These are phyloP conservation scores for Thielaviopsis musarum DNA, from an alignment of 2,329 filamentous ascomycete genomes.

Conservation along the genomic window DNA sequence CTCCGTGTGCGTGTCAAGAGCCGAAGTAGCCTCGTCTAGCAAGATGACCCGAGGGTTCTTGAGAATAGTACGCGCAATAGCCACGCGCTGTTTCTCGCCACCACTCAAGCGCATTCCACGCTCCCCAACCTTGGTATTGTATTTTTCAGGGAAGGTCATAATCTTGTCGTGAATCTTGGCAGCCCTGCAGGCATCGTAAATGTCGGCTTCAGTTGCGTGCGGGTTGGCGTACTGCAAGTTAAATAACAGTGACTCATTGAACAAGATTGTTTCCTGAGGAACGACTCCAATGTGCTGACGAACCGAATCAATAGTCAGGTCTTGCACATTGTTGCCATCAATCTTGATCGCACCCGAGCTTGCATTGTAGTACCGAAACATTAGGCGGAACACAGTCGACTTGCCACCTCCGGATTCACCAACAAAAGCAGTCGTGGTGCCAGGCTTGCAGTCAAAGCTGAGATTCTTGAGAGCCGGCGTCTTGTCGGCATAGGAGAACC, in stretches of 20 bases:
- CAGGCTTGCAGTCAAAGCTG: slow-evolving; percentile 70
- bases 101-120: slow-evolving; percentile 74
- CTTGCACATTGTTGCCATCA: slow-evolving; percentile 69
- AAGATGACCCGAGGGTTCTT: slow-evolving; percentile 87
- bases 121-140: slow-evolving; percentile 81
- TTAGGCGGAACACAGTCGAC: slow-evolving; percentile 84
- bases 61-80: slow-evolving; percentile 81
- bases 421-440: slow-evolving; percentile 88
- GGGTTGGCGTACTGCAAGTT: slow-evolving; percentile 84
- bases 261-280: slow-evolving; percentile 87
- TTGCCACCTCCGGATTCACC: slow-evolving; percentile 95
- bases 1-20: slow-evolving; percentile 80
- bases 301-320: slow-evolving; percentile 85
- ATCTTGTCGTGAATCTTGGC: slow-evolving; percentile 91
- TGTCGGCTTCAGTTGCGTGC: slow-evolving; percentile 60
- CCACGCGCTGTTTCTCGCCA: slow-evolving; percentile 85
- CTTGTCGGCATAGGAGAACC: slow-evolving; percentile 77
- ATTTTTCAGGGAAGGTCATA: slow-evolving; percentile 71
- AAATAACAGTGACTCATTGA: slow-evolving; percentile 91
- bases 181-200: slow-evolving; percentile 65
- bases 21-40: slow-evolving; percentile 83
- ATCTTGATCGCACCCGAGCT: slow-evolving; percentile 64
- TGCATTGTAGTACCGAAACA: slow-evolving; percentile 93
- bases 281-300: slow-evolving; percentile 86
- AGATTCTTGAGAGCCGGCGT: slow-evolving; percentile 73